Conservation (phyloP, 306 rosid species). For the Acacia crassicarpa region DNA sequence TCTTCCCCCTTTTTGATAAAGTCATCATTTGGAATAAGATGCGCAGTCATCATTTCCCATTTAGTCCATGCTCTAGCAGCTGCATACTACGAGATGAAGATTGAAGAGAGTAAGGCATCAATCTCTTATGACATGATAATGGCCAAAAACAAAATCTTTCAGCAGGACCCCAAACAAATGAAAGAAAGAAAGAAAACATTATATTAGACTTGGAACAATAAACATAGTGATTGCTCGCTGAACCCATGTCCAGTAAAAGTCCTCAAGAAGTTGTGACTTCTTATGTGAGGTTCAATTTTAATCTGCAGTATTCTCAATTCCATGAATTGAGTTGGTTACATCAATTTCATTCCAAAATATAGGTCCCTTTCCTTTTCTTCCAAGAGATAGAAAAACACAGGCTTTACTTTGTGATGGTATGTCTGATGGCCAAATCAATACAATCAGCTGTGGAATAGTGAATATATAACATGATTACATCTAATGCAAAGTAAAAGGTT, state of each 20-base stretch:
- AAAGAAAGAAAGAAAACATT: not conserved
- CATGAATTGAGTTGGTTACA: not conserved
- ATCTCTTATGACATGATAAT: not conserved
- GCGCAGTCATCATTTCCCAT: constrained; percentile 98
- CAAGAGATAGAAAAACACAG: not conserved
- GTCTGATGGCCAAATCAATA: not conserved
- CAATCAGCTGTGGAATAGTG: not conserved
- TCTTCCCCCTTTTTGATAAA: constrained; percentile 78
- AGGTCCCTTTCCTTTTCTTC: not conserved
- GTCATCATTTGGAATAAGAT: constrained; percentile 85
- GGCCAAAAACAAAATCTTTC: constrained; percentile 3
- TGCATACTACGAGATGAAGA: constrained; percentile 61
- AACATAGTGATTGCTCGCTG: not conserved
- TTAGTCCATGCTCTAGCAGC: constrained; percentile 99
- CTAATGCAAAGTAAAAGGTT: not conserved
- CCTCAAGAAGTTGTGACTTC: not conserved
- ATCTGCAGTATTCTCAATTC: not conserved
- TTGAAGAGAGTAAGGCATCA: constrained; percentile 18
- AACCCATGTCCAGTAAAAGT: not conserved
- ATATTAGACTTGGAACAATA: not conserved
- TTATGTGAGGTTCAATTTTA: not conserved
- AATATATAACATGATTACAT: not conserved
- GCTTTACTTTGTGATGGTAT: not conserved
- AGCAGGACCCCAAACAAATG: not conserved
- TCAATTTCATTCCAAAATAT: not conserved